Percentiles rank a stretch among this genome's conserved stretches.
These are phyloP conservation scores for Nitzschia sp. DNA, from an alignment of 108 stramenopile species.

Conservation along the genomic window DNA sequence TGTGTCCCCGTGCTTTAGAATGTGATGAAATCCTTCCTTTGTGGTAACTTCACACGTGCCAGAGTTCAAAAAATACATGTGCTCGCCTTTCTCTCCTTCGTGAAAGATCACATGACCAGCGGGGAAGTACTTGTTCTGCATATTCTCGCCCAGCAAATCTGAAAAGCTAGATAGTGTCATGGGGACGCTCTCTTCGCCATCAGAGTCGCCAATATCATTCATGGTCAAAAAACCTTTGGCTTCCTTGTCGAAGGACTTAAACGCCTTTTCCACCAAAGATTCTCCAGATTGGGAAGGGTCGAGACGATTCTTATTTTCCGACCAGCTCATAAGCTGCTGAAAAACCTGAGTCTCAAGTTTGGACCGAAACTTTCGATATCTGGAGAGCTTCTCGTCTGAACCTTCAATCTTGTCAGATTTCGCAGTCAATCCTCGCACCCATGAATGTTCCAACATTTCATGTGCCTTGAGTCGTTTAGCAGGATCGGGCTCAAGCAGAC, in stretches of 20 bases:
- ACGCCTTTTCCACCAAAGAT: conserved; percentile 61
- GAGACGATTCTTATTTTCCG: conserved; percentile 49
- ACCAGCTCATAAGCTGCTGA: conserved; percentile 50
- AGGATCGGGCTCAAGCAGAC: conserved; percentile 66
- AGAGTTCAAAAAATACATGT: conserved; percentile 73
- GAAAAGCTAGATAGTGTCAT: conserved; percentile 56
- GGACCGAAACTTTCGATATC: conserved; percentile 59
- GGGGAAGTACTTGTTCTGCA: conserved; percentile 67
- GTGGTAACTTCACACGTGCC: conserved; percentile 61
- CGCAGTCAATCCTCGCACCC: conserved; percentile 78
- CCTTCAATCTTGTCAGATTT: conserved; percentile 52
- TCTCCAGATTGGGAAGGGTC: conserved; percentile 12
- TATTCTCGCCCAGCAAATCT: conserved; percentile 63
- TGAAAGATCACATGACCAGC: conserved; percentile 57
- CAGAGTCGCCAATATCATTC: conserved; percentile 20
- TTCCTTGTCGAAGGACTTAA: conserved; percentile 49
- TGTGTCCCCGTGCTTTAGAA: conserved; percentile 52
- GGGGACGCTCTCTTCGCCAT: conserved; percentile 29
- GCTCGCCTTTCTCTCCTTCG: conserved; percentile 58
- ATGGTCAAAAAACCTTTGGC: conserved; percentile 30
- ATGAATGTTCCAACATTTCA: conserved; percentile 80
- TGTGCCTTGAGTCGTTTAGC: conserved; percentile 59
- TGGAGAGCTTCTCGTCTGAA: conserved; percentile 60
- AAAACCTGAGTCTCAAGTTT: conserved; percentile 62
- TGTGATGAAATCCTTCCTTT: conserved; percentile 52